Conservation (phyloP, 192 early-diverging fungal species). For the Rhizoclosmatium sp. region DNA sequence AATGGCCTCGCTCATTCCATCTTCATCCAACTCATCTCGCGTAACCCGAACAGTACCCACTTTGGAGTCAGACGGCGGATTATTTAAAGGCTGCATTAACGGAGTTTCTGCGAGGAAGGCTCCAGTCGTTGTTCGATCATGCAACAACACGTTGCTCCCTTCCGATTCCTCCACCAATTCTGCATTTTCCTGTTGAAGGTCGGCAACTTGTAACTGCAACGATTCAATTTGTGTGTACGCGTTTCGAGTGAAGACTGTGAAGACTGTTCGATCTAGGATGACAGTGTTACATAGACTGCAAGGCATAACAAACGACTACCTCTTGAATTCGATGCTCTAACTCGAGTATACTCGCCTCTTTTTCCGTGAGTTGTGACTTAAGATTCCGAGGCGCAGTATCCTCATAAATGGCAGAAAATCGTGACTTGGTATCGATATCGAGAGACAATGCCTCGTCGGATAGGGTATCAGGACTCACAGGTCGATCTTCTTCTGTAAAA, state of each 20-base stretch:
- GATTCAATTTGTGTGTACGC: not conserved
- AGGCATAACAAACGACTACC: not conserved
- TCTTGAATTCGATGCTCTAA: not conserved
- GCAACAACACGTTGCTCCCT: not conserved
- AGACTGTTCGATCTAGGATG: not conserved
- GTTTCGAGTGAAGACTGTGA: not conserved
- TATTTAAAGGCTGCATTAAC: not conserved
- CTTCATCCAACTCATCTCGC: not conserved
- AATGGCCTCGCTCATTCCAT: not conserved
- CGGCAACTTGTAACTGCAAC: not conserved
- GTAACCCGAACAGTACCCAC: not conserved
- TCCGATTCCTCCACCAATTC: not conserved
- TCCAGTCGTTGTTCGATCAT: slow-evolving; percentile 3
- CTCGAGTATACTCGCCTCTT: not conserved
- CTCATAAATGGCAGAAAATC: slow-evolving; percentile 8
- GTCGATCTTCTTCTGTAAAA: not conserved
- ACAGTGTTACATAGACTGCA: not conserved
- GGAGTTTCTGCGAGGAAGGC: not conserved
- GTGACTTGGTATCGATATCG: no score
- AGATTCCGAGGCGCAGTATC: not conserved
- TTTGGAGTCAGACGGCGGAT: not conserved
- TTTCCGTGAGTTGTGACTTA: slow-evolving; percentile 17
- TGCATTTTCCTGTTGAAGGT: slow-evolving; percentile 19
- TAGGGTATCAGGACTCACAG: not conserved
- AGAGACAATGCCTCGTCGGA: not conserved